Conservation (phyloP, 495 filamentous ascomycete species). For the Penicillium macrosclerotiorum region DNA sequence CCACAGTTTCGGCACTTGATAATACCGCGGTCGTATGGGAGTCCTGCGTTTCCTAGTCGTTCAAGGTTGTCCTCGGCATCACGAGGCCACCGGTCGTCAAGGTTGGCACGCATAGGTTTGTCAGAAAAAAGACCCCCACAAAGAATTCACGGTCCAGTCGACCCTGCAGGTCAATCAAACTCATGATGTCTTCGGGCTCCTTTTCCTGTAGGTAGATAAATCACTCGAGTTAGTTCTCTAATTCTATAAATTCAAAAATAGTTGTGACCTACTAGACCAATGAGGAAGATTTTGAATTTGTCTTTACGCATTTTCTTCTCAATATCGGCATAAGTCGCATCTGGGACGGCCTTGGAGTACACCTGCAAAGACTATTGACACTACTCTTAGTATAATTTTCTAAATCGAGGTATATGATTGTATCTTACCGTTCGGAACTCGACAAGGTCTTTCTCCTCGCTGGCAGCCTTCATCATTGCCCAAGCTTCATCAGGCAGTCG, state of each 20-base stretch:
- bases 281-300: conserved; percentile 63
- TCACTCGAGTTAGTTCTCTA: background rate
- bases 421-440: conserved; percentile 65
- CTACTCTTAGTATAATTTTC: conserved; percentile 16
- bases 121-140: conserved; percentile 62
- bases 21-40: conserved; percentile 62
- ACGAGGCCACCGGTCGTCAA: conserved; percentile 62
- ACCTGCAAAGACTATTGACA: conserved; percentile 55
- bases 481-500: conserved; percentile 66
- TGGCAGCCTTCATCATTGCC: conserved; percentile 61
- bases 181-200: conserved; percentile 57
- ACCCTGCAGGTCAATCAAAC: conserved; percentile 81
- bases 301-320: conserved; percentile 71
- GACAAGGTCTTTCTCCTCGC: conserved; percentile 63
- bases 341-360: conserved; percentile 71
- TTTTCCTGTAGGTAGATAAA: conserved; percentile 45
- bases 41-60: conserved; percentile 71
- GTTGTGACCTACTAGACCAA: conserved; percentile 57
- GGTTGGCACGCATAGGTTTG: conserved; percentile 62
- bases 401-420: background rate
- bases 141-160: conserved; percentile 71
- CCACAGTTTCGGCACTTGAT: conserved; percentile 70
- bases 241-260: background rate
- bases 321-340: conserved; percentile 65
- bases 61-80: conserved; percentile 66